A percentile compares a stretch with the other conserved stretches of the same genome.
These are phyloP conservation scores for Botryotinia globosa DNA, from an alignment of 2,329 filamentous ascomycete genomes.

Conservation along the genomic window DNA sequence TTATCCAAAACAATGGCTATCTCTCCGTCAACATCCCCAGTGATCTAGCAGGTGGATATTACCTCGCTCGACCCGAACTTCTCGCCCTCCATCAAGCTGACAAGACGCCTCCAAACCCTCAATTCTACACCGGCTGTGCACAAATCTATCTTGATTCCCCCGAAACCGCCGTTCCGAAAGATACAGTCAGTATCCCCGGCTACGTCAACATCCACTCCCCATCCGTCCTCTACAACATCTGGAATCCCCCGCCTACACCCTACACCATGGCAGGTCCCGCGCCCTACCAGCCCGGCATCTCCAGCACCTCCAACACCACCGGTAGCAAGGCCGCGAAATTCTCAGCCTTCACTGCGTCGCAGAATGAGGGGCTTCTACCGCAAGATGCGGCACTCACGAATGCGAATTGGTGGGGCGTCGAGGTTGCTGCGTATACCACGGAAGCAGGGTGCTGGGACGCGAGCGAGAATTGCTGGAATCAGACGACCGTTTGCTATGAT, in stretches of 20 bases:
- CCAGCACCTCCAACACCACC: neutral
- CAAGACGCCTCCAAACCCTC: slow-evolving; percentile 54
- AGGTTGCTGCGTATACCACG: slow-evolving; percentile 55
- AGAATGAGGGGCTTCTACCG: slow-evolving; percentile 53
- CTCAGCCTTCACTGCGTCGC: slow-evolving; percentile 28
- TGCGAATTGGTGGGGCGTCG: slow-evolving; percentile 68
- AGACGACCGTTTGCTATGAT: slow-evolving; percentile 59
- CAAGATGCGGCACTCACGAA: slow-evolving; percentile 60
- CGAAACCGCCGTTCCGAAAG: slow-evolving; percentile 47
- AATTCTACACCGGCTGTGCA: slow-evolving; percentile 71
- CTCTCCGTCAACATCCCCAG: slow-evolving; percentile 61
- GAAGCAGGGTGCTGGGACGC: slow-evolving; percentile 60
- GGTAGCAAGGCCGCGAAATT: slow-evolving; percentile 6
- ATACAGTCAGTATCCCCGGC: slow-evolving; percentile 64
- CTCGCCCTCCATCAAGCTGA: slow-evolving; percentile 64
- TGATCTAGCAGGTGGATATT: slow-evolving; percentile 62
- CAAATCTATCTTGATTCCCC: slow-evolving; percentile 62
- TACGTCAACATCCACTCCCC: slow-evolving; percentile 55
- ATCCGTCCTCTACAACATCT: slow-evolving; percentile 64
- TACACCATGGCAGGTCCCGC: slow-evolving; percentile 59
- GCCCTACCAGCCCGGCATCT: slow-evolving; percentile 29
- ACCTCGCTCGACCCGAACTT: slow-evolving; percentile 69
- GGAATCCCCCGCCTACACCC: slow-evolving; percentile 47
- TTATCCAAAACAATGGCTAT: slow-evolving; percentile 62
- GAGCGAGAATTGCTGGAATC: slow-evolving; percentile 55